phyloP scores from a whole-genome alignment of 2,329 filamentous ascomycete species.

The Pseudophaeomoniella oleicola region DNA sequence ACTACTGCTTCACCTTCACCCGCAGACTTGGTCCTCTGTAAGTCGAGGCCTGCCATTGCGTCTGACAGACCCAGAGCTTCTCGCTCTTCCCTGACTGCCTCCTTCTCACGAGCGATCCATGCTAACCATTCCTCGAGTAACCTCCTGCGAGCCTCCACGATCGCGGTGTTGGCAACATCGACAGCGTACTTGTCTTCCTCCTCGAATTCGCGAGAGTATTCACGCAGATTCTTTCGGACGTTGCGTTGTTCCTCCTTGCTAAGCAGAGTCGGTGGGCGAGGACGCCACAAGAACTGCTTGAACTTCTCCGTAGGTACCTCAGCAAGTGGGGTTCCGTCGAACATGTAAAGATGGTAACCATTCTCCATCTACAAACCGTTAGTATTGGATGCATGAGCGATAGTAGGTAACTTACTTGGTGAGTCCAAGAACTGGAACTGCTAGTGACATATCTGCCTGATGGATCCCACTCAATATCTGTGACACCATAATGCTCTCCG shows the following conservation, averaged over 20 bases:
- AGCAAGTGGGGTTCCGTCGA: slow-evolving; percentile 74
- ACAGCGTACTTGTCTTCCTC: slow-evolving; percentile 89
- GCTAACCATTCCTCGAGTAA: slow-evolving; percentile 77
- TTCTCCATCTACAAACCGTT: slow-evolving; percentile 71
- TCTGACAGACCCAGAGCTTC: slow-evolving; percentile 50
- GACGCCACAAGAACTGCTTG: slow-evolving; percentile 94
- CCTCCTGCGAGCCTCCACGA: slow-evolving; percentile 73
- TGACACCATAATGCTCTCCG: slow-evolving; percentile 91
- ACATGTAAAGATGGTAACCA: slow-evolving; percentile 95
- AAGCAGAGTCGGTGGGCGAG: slow-evolving; percentile 78
- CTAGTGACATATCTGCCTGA: slow-evolving; percentile 89
- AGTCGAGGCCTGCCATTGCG: slow-evolving; percentile 42
- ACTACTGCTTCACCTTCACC: slow-evolving; percentile 63
- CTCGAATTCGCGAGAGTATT: slow-evolving; percentile 90
- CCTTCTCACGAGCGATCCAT: slow-evolving; percentile 63
- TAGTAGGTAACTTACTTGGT: slow-evolving; percentile 47
- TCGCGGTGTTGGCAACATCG: slow-evolving; percentile 83
- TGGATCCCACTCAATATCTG: slow-evolving; percentile 95
- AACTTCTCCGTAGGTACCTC: slow-evolving; percentile 93
- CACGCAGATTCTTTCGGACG: slow-evolving; percentile 94
- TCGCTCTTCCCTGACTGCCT: slow-evolving; percentile 59
- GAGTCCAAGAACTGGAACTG: slow-evolving; percentile 90
- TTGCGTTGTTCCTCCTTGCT: slow-evolving; percentile 95
- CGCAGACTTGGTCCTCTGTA: slow-evolving; percentile 35
- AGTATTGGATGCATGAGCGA: slow-evolving; percentile 5